A percentile compares a stretch with the other conserved stretches of the same genome.
These are phyloP conservation scores for Apiotrichum gracile DNA, from an alignment of 1,284 basidiomycete genomes.

Conservation along the genomic window DNA sequence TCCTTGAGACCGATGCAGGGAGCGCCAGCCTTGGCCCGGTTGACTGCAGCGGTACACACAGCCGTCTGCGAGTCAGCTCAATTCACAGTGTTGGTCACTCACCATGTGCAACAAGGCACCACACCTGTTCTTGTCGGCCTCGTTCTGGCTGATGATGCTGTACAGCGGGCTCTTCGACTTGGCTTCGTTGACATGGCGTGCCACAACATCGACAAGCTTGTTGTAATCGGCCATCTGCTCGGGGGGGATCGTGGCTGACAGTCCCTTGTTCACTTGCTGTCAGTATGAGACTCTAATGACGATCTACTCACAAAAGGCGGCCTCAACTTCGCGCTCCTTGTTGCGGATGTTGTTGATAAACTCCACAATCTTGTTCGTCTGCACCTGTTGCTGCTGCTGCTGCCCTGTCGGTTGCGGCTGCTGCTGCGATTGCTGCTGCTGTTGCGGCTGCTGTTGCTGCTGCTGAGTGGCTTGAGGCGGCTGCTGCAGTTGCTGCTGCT, in stretches of 20 bases:
- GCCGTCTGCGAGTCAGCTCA: not conserved
- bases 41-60: not conserved
- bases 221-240: conserved; percentile 14
- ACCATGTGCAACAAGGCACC: conserved; percentile 11
- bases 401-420: not conserved
- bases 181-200: conserved; percentile 8
- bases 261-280: conserved; percentile 12
- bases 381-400: not conserved
- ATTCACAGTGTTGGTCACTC: not conserved
- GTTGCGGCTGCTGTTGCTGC: not conserved
- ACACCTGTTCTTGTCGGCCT: conserved; percentile 10
- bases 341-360: conserved; percentile 11
- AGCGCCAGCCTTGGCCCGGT: conserved; percentile 11
- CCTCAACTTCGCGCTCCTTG: conserved; percentile 14
- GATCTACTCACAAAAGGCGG: conserved; percentile 7
- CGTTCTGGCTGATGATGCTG: conserved; percentile 10
- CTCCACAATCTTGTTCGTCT: not conserved
- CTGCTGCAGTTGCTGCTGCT: conserved; percentile 1
- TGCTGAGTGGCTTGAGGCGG: conserved; percentile 1
- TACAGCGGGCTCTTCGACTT: conserved; percentile 15
- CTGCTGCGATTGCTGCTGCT: conserved; percentile 9
- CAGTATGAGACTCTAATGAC: not conserved
- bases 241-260: conserved; percentile 9
- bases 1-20: conserved; percentile 15
- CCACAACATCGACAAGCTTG: conserved; percentile 6